phyloP scores from a whole-genome alignment of 2,329 filamentous ascomycete genomes.

The Parastagonospora avenae region DNA sequence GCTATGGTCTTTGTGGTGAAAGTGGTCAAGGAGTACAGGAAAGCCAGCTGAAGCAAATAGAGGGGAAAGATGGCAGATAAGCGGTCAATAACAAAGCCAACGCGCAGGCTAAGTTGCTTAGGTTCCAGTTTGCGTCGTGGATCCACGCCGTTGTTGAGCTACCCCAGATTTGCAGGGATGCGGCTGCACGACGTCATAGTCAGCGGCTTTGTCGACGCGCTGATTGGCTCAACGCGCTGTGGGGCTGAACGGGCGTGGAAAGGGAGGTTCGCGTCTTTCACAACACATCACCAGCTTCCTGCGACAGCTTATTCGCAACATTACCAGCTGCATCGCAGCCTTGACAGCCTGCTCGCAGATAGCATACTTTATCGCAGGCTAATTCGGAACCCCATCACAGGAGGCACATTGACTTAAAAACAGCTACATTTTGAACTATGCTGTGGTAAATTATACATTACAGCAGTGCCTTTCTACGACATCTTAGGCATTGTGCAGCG shows the following conservation, averaged over 20 bases:
- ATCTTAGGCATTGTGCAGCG: too few relatives aligned
- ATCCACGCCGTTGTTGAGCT: conserved; percentile 15
- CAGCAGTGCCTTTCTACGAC: too few relatives aligned
- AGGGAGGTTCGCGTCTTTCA: too few relatives aligned
- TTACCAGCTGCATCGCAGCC: too few relatives aligned
- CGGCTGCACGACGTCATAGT: conserved; percentile 13
- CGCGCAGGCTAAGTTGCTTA: background rate
- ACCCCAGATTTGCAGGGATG: conserved; percentile 22
- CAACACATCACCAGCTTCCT: too few relatives aligned
- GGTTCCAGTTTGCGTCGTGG: background rate
- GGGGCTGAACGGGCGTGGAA: background rate
- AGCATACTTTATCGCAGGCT: too few relatives aligned
- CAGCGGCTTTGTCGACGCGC: conserved; percentile 5
- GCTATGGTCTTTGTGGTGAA: background rate
- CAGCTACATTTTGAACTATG: too few relatives aligned
- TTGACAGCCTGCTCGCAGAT: too few relatives aligned
- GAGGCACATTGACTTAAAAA: too few relatives aligned
- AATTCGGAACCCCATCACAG: too few relatives aligned
- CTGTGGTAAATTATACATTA: too few relatives aligned
- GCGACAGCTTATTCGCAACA: too few relatives aligned
- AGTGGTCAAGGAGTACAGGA: background rate
- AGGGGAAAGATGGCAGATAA: background rate
- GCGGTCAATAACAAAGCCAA: background rate
- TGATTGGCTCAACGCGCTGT: conserved; percentile 15
- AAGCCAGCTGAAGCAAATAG: background rate